Conservation (phyloP, 2,329 filamentous ascomycete genomes). For the Parastagonospora avenae region DNA sequence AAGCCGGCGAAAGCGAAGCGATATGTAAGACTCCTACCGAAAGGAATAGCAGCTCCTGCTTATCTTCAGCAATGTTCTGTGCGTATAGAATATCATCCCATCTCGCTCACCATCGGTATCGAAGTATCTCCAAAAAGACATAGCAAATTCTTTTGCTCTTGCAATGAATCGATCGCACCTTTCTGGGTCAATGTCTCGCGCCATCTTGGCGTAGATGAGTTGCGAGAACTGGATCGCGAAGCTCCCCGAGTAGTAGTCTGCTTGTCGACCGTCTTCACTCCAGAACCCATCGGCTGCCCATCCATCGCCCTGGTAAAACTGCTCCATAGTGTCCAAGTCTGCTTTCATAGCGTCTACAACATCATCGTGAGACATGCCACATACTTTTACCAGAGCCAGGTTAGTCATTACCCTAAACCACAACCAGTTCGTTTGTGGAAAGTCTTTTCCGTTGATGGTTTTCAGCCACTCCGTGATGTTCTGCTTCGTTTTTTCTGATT, state of each 20-base stretch:
- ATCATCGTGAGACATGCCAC: conserved; percentile 44
- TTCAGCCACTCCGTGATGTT: conserved; percentile 52
- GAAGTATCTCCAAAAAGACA: conserved; percentile 56
- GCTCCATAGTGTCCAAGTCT: conserved; percentile 53
- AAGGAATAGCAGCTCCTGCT: conserved; percentile 57
- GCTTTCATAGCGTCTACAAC: conserved; percentile 47
- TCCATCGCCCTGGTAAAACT: conserved; percentile 53
- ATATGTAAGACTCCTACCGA: conserved; percentile 59
- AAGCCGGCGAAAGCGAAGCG: conserved; percentile 58
- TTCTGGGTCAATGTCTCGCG: conserved; percentile 48
- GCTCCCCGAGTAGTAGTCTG: conserved; percentile 60
- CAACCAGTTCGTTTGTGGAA: conserved; percentile 58
- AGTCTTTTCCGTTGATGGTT: conserved; percentile 51
- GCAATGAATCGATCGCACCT: conserved; percentile 47
- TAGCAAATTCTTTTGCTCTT: conserved; percentile 50
- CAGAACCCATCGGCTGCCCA: conserved; percentile 58
- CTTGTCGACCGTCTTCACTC: conserved; percentile 48
- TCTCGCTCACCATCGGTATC: conserved; percentile 47
- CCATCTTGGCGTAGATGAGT: conserved; percentile 54
- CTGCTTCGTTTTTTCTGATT: conserved; percentile 33
- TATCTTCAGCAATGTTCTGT: not conserved
- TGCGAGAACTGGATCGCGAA: conserved; percentile 61
- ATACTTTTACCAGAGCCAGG: conserved; percentile 52
- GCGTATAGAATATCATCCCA: not conserved
- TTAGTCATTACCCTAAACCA: conserved; percentile 61